phyloP scores from a whole-genome alignment of 768 basidiomycete genomes.

The Cyclocybe cylindracea region DNA sequence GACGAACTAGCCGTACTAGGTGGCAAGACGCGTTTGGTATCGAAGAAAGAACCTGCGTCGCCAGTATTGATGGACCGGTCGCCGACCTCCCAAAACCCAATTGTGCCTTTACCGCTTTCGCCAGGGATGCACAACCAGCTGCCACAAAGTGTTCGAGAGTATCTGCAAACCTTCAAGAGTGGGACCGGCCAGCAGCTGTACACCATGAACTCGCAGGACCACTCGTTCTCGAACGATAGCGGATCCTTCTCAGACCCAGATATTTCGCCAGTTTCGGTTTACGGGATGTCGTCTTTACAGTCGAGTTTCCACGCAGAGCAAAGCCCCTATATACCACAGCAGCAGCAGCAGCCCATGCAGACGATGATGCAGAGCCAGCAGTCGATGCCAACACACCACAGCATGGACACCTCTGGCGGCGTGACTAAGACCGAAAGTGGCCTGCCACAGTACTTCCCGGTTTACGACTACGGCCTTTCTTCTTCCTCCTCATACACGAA shows the following conservation, averaged over 20 bases:
- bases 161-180: constrained; percentile 59
- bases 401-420: constrained; percentile 13
- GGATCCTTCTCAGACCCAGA: constrained; percentile 32
- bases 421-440: constrained; percentile 10
- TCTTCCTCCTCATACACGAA: constrained; percentile 22
- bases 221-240: constrained; percentile 8
- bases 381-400: constrained; percentile 13
- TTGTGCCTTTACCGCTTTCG: constrained; percentile 69
- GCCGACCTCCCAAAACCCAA: constrained; percentile 69
- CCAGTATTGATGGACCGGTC: constrained; percentile 61
- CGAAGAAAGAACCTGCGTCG: constrained; percentile 59
- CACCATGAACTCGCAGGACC: constrained; percentile 13
- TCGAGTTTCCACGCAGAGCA: constrained; percentile 36
- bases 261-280: constrained; percentile 46
- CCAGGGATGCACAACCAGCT: constrained; percentile 49
- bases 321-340: constrained; percentile 31
- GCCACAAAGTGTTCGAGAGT: constrained; percentile 67
- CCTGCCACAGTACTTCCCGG: constrained; percentile 75
- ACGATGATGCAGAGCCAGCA: constrained; percentile 25
- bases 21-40: constrained; percentile 66
- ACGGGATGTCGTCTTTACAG: constrained; percentile 43
- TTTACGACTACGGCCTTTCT: constrained; percentile 65
- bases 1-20: constrained; percentile 67
- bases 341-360: constrained; percentile 25
- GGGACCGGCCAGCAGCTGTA: constrained; percentile 24